A percentile compares a stretch with the other conserved stretches of the same genome.
Conservation (phyloP, 2,329 filamentous ascomycete species). For the Phialophora verrucosa region DNA sequence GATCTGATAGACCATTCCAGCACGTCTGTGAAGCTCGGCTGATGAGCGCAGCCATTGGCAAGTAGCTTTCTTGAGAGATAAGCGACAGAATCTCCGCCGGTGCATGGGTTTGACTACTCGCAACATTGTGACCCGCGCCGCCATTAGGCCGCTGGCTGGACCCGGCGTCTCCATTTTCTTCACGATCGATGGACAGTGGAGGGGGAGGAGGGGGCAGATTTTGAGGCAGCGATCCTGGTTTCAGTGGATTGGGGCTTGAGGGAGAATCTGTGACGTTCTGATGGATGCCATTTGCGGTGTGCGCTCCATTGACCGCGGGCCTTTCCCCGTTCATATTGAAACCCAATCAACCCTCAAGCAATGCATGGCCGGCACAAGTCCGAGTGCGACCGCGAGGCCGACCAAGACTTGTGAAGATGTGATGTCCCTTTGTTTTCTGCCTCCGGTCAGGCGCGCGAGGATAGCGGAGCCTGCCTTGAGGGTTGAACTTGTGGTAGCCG, state of each 20-base stretch:
- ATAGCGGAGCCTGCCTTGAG: neutral
- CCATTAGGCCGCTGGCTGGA: slow-evolving; percentile 13
- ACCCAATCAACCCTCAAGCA: slow-evolving; percentile 30
- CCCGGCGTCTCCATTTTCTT: slow-evolving; percentile 24
- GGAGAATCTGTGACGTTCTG: slow-evolving; percentile 12
- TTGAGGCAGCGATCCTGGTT: slow-evolving; percentile 13
- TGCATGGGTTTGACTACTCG: slow-evolving; percentile 18
- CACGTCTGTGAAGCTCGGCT: slow-evolving; percentile 81
- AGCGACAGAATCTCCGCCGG: slow-evolving; percentile 33
- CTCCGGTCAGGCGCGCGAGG: slow-evolving; percentile 6
- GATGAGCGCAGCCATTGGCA: slow-evolving; percentile 76
- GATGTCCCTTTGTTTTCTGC: slow-evolving; percentile 1
- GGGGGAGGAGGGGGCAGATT: slow-evolving; percentile 5
- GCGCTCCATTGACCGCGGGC: slow-evolving; percentile 34
- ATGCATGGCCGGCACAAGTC: slow-evolving; percentile 35
- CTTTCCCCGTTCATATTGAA: slow-evolving; percentile 39
- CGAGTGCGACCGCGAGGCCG: slow-evolving; percentile 27
- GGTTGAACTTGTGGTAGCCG: neutral
- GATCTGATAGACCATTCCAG: slow-evolving; percentile 75
- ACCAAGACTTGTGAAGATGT: slow-evolving; percentile 3
- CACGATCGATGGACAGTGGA: slow-evolving; percentile 7
- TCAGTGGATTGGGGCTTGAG: slow-evolving; percentile 15
- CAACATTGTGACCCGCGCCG: neutral
- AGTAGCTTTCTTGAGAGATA: slow-evolving; percentile 43
- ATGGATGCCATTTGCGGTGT: slow-evolving; percentile 32